Base-by-base conservation (phyloP, 73 alveolate genomes). In the Durusdinium trenchii region DNA sequence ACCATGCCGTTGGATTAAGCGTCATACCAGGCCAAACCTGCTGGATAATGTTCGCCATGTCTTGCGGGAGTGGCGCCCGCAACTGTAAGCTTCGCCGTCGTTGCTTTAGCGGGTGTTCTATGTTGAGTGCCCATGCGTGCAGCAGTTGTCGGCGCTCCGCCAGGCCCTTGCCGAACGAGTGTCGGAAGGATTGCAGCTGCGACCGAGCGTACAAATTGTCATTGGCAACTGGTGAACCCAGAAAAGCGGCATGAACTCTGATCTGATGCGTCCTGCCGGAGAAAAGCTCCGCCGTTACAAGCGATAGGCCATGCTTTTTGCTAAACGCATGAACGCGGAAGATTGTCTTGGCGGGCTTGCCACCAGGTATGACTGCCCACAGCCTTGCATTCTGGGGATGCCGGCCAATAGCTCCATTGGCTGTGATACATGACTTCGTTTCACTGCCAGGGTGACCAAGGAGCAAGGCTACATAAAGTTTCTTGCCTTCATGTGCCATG, bases 221-320 rank as follows among this genome's bases (percentile, higher is more conserved):
- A 20, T 91, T 91, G 71, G 98, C 98, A n/a, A 91, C 89, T 26
- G 90, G 98, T 3, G 98, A 73, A 6, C 69, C 98, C 98, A 91
- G 48, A 43, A 46, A 47, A n/a, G 98, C 84, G 42, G 90, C 84
- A 52, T 91, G 98, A 30, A 91, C 98, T 47, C 98, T 51, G 57
- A 91, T 91, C 90, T 91, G 98, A 60, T 91, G 98, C 42, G 98
- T 91, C 3, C 98, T 87, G 9, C 98, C 98, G 0, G 98, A 62
- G 57, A 91, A 91, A 16, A 91, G 60, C 46, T 91, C 98, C 10
- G 98, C 98, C 9, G 98, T 91, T 46, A 91, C 98, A 3, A 91
- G 89, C 30, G 90, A 69, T 42, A 91, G 45, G 32, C 90, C 87
- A 32, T 91, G 90, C 89, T 91, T 91, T 57, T 67, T n/a, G 98